These are phyloP conservation scores for Aspergillus asperescens DNA, from an alignment of 495 filamentous ascomycete species.

Conservation along the genomic window DNA sequence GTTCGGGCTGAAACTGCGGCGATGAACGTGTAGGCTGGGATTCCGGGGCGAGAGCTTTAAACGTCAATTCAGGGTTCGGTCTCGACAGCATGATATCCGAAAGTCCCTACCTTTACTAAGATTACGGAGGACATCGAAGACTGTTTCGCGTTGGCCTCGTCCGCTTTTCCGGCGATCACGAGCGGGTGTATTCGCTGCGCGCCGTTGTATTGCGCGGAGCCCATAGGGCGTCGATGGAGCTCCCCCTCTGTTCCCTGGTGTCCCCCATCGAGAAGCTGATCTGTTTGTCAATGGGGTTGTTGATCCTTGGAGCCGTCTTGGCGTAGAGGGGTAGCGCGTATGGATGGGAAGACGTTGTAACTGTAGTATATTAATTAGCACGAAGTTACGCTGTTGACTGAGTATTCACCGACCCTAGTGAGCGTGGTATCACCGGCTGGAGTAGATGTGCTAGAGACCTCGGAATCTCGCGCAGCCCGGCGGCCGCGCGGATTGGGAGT, in stretches of 20 bases:
- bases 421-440: constrained; percentile 31
- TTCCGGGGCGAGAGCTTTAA: constrained; percentile 51
- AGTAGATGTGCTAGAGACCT: constrained; percentile 22
- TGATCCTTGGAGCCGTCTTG: constrained; percentile 32
- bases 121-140: constrained; percentile 62
- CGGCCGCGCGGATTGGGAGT: constrained; percentile 35
- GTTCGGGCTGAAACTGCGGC: constrained; percentile 32
- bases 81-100: no score
- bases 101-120: constrained; percentile 51
- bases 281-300: constrained; percentile 33
- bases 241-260: constrained; percentile 30
- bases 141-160: constrained; percentile 67
- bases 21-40: constrained; percentile 56
- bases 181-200: constrained; percentile 70
- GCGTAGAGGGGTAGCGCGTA: constrained; percentile 35
- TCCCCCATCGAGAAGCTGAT: constrained; percentile 32
- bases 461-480: constrained; percentile 27
- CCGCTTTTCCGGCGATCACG: constrained; percentile 61
- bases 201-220: constrained; percentile 64
- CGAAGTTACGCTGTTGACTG: neutral
- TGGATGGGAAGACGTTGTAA: constrained; percentile 36
- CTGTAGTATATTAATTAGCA: constrained; percentile 17
- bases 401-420: constrained; percentile 25
- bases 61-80: neutral
- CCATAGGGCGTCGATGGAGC: constrained; percentile 67